Evolutionary conservation across 345 rosid species (phyloP).

Genomic region (Psidium guajava): DNA sequence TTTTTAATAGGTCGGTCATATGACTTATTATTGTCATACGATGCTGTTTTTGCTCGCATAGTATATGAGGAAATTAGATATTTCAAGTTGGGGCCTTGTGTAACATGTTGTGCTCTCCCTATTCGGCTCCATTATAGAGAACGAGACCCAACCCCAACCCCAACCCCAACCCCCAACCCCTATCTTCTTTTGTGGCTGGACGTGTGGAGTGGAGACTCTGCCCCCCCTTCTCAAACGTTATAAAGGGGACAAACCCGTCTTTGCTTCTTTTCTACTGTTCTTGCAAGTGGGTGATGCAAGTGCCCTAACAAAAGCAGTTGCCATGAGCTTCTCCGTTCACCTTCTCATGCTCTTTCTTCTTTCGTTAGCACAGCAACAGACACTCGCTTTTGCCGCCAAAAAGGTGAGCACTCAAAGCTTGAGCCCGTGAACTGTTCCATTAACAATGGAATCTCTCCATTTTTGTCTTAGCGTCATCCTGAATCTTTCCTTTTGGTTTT

Average conservation of each 20-base stretch:
- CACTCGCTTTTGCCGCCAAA: slow-evolving; percentile 29
- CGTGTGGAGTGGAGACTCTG: no score
- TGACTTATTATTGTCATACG: neutral
- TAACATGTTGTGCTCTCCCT: neutral
- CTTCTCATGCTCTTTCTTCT: slow-evolving; percentile 8
- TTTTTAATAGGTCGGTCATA: neutral
- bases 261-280: neutral
- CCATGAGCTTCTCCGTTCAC: neutral
- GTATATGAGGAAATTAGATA: neutral
- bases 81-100: neutral
- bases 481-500: neutral
- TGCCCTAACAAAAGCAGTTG: neutral
- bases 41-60: neutral
- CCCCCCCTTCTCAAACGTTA: no score
- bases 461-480: neutral
- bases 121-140: neutral
- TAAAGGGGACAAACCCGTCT: neutral
- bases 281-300: neutral
- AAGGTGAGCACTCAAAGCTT: slow-evolving; percentile 20
- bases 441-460: neutral
- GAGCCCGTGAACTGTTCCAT: neutral
- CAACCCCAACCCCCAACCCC: no score
- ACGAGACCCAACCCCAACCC: no score
- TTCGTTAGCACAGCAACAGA: slow-evolving; percentile 4
- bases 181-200: no score